Evolutionary conservation across 768 basidiomycete species (phyloP), one percentile per base, ranked within the genome.

Genomic region (Macrolepiota albuminosa): DNA sequence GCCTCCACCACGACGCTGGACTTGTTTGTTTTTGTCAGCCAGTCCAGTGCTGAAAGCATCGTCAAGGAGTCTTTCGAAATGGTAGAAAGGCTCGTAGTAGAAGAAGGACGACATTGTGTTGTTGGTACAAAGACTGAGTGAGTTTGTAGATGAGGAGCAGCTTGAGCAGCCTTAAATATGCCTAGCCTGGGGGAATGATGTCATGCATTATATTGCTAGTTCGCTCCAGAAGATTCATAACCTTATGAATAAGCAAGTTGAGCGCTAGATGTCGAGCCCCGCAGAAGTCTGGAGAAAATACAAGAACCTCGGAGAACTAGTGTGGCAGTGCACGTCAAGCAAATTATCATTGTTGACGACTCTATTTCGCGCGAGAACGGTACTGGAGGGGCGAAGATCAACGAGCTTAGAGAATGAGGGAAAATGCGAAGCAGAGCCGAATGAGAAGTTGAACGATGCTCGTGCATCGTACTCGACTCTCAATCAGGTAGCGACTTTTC

Each of bases 31-130:
- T 7, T 52, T 49, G 31, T 36, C 14, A 24, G 31, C 37, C 50
- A 6, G 64, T 47, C 13, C 62, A 49, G 65, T 18, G 14, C 60
- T 57, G 57, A 77, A 68, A 9, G 74, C 70, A 33, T 80, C 76
- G 49, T 79, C 76, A 62, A 80, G 70, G 59, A 80, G 66, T 59
- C 70, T 75, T 31, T 81, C 77, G 37, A 79, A 75, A 51, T 78
- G 73, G 56, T 75, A 65, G 66, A 77, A 75, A 9, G 78, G 77
- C 58, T 80, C 75, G 69, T 76, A 74, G 65, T 72, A 70, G 71
- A 72, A 71, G 60, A 67, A 63, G 39, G 63, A 64, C 5, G 39
- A 68, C 62, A 63, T 59, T n/a, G 39, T 43, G 31, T 75, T 34
- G 37, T 21, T 24, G 36, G 40, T 18, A 37, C 4, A 0, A 16